Evolutionary conservation across 495 filamentous ascomycete species (phyloP), one percentile per base, ranked within the genome.

Genomic region (Clavariopsis aquatica): DNA sequence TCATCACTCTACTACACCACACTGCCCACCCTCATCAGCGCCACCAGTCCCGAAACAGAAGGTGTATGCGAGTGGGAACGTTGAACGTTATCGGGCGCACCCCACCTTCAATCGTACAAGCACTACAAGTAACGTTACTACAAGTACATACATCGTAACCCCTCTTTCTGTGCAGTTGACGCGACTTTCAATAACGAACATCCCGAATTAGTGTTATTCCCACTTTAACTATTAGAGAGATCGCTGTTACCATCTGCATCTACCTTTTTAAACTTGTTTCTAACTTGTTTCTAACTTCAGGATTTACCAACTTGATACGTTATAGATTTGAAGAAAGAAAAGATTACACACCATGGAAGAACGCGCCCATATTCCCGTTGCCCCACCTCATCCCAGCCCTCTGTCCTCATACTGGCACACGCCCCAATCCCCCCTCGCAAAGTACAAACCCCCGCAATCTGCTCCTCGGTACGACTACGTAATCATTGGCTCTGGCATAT

Each of bases 361-460:
- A 19, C 62, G 66, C 5, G 53, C 52, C 9, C 38, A 52, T 22
- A 58, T 70, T n/a, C 63, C 63, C 17, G 68, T 70, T 36, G 29
- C 26, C 17, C 59, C 71, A 4, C 75, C 75, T 12, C 43, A 56
- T 20, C 22, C 77, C 4, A 83, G 84, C 69, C 89, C 89, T 23
- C 89, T 86, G 1, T 61, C 74, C 22, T 85, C 85, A 41, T 90
- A 88, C 77, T 92, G 89, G 89, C 89, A 91, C 75, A 76, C 82
- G 56, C 81, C 85, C 19, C 83, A 83, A 7, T 80, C 84, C 58
- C 71, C 75, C 15, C 77, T 90, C 20, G 79, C 85, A 20, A 79
- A 84, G 60, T 66, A 78, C 43, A 80, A 81, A 59, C 82, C 80
- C 19, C 81, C 80, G 8, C 34, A 71, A 17, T 87, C 19, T 84